Percentiles rank a stretch among this genome's conserved stretches.
phyloP scores from a whole-genome alignment of 495 filamentous ascomycete genomes.

The Daldinia vernicosa region DNA sequence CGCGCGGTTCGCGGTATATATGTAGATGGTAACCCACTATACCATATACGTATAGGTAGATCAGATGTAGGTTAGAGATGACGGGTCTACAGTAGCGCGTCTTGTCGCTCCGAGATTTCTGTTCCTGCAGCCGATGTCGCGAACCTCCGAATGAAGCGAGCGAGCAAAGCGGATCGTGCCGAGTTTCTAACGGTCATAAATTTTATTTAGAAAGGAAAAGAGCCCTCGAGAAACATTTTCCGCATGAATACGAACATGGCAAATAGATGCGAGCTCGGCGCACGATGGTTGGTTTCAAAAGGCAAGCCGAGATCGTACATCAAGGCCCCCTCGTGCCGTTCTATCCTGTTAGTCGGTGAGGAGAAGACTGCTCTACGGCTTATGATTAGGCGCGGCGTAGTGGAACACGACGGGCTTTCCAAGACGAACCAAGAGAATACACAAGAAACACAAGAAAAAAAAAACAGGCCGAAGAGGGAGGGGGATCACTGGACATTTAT shows the following conservation, averaged over 20 bases:
- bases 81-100: conserved; percentile 18
- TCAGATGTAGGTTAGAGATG: conserved; percentile 7
- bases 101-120: conserved; percentile 17
- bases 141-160: conserved; percentile 12
- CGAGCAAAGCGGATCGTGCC: conserved; percentile 29
- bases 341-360: conserved; percentile 22
- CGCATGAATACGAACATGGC: conserved; percentile 10
- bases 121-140: conserved; percentile 46
- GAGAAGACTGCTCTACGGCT: neutral
- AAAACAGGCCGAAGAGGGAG: conserved; percentile 15
- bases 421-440: conserved; percentile 34
- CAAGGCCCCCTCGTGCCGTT: neutral
- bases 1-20: conserved; percentile 25
- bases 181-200: conserved; percentile 17
- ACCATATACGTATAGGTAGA: conserved; percentile 1
- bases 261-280: conserved; percentile 20
- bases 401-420: conserved; percentile 21
- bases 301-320: conserved; percentile 18
- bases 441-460: conserved; percentile 9
- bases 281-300: conserved; percentile 26
- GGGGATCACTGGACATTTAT: conserved; percentile 16
- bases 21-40: conserved; percentile 2
- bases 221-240: conserved; percentile 7
- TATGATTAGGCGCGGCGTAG: conserved; percentile 1
- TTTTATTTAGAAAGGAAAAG: conserved; percentile 11